A percentile compares a stretch with the other conserved stretches of the same genome.
phyloP scores from a whole-genome alignment of 2,329 filamentous ascomycete species.

The Dothiorella sarmentorum region DNA sequence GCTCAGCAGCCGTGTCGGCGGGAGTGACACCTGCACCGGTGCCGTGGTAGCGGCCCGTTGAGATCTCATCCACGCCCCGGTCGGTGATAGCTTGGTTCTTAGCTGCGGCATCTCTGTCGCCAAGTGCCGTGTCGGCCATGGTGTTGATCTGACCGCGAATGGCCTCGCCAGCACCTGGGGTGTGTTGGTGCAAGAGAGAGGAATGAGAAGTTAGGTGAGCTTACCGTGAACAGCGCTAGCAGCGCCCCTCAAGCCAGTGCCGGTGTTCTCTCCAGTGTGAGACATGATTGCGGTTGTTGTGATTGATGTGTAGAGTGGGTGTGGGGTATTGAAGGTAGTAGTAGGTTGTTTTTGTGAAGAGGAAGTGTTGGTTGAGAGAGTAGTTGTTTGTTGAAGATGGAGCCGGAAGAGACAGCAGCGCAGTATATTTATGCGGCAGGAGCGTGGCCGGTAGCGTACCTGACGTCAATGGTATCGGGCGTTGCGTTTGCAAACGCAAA shows the following conservation, averaged over 20 bases:
- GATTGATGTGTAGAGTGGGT: neutral
- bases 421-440: slow-evolving; percentile 2
- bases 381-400: slow-evolving; percentile 16
- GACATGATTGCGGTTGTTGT: slow-evolving; percentile 28
- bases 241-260: slow-evolving; percentile 33
- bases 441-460: neutral
- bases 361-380: neutral
- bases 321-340: neutral
- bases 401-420: neutral
- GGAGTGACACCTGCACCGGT: slow-evolving; percentile 31
- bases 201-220: slow-evolving; percentile 1
- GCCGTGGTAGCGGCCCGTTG: slow-evolving; percentile 20
- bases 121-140: slow-evolving; percentile 32
- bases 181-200: slow-evolving; percentile 22
- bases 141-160: slow-evolving; percentile 39
- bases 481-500: neutral
- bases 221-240: slow-evolving; percentile 35
- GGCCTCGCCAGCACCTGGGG: slow-evolving; percentile 36
- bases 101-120: slow-evolving; percentile 28
- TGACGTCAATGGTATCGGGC: slow-evolving; percentile 11
- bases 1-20: slow-evolving; percentile 28
- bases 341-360: neutral
- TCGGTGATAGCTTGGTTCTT: slow-evolving; percentile 33
- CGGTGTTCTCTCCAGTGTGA: slow-evolving; percentile 27
- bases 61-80: slow-evolving; percentile 34